Evolutionary conservation across 192 early-diverging fungal genomes (phyloP), one percentile per base, ranked within the genome.

Genomic region (Rhizophagus prolifer): DNA sequence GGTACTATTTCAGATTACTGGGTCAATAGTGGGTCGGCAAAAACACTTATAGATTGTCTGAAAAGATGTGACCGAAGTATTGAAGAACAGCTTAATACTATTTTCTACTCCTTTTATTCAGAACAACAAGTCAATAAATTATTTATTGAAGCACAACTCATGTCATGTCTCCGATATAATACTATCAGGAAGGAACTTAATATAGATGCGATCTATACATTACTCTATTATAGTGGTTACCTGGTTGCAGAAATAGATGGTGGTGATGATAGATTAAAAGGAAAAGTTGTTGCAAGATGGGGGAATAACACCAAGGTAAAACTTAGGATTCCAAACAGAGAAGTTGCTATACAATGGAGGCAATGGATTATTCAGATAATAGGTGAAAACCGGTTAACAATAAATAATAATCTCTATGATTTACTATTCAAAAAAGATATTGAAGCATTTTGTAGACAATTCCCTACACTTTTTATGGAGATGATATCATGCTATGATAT

Each of bases 341-440:
- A 68, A 68, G 36, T 68, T 68, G 66, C 66, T 68, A 36, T 44
- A 68, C 66, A 41, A 68, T 68, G 66, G 66, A 68, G 34, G 34
- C 36, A 38, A 36, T 68, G 66, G 66, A 68, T 68, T 38, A 44
- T 41, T 34, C 12, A 68, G 19, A 38, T 68, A 16, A 44, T 68
- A 68, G 66, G 66, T 2, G 34, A 36, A 68, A 13, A 31, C 38
- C 31, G 31, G 30, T 10, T 34, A 67, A 67, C 2, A 16, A 68
- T 26, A 34, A 68, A 68, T 38, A 7, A 38, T 36, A 36, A 36
- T 36, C 34, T 36, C 34, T 36, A 38, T 9, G 6, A 38, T 38
- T 38, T 38, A 38, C 6, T 38, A 9, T 38, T 38, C 8, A 9
- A 38, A 38, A 38, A 38, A 7, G 8, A 38, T 38, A 38, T 38